Conservation (phyloP, 1,284 basidiomycete species). For the Meira miltonrushii region DNA sequence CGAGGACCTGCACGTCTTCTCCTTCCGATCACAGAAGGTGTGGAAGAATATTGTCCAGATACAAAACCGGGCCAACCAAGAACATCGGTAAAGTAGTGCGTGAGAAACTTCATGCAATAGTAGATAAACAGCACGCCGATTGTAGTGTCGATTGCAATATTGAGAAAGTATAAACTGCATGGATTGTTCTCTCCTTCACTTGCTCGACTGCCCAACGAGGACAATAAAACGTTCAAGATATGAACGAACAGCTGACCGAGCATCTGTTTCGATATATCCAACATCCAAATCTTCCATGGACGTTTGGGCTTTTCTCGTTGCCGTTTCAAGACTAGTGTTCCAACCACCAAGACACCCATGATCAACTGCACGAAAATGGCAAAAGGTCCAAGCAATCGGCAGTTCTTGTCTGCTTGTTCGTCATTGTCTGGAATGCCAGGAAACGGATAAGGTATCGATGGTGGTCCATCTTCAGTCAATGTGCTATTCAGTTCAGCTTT, state of each 20-base stretch:
- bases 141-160: conserved; percentile 90
- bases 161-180: conserved; percentile 70
- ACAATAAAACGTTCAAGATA: conserved; percentile 66
- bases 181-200: conserved; percentile 25
- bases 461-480: neutral
- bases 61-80: conserved; percentile 70
- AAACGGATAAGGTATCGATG: neutral
- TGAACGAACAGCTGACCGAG: conserved; percentile 88
- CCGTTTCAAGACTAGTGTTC: conserved; percentile 79
- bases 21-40: conserved; percentile 1
- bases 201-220: conserved; percentile 29
- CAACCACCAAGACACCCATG: conserved; percentile 81
- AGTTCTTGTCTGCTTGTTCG: conserved; percentile 11
- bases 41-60: conserved; percentile 76
- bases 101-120: conserved; percentile 66
- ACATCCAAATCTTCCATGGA: conserved; percentile 81
- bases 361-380: conserved; percentile 63
- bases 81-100: conserved; percentile 64
- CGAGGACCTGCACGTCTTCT: neutral
- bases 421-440: conserved; percentile 3
- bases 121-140: conserved; percentile 81
- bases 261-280: conserved; percentile 64
- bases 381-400: conserved; percentile 39
- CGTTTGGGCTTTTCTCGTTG: conserved; percentile 77
- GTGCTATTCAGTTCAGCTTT: too few relatives aligned